Base-by-base conservation (phyloP, 495 filamentous ascomycete genomes). In the Daldinia bambusicola region DNA sequence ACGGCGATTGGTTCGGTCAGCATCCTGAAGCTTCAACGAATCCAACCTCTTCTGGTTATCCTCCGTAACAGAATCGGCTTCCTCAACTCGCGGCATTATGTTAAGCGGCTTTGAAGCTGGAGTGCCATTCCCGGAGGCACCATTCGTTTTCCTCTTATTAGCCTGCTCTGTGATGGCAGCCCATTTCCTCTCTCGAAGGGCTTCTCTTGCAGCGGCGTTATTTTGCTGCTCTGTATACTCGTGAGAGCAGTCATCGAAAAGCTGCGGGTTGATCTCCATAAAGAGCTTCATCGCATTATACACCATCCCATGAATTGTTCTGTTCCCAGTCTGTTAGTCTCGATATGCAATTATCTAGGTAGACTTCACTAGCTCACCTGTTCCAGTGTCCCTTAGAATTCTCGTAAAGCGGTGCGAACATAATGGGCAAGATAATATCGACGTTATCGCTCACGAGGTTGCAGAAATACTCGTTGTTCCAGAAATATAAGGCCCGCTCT, bases 381-480 rank as follows among this genome's bases (percentile, higher is more conserved):
- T 99, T 99, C 95, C 95, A 99, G 75, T 99, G 95, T 14, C 95
- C 95, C 80, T 99, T 99, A 16, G 96, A 98, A 78, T 99, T 99
- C 81, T 99, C 95, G 71, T 97, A 99, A 20, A 99, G 85, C 2
- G 95, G 95, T 26, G 96, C 94, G 78, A 99, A 99, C 95, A 99
- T 99, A 70, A 99, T 98, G 6, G 95, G 95, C 36, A 99, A 84
- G 74, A 99, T 99, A 48, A 97, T 92, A 72, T 98, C 95, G 34
- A 98, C 95, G 76, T 99, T 98, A 79, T 99, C 95, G 84, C 94
- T 98, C 60, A 99, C 95, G 61, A 99, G 84, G 76, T 99, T 99
- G 84, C 95, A 99, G 84, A 99, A 99, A 75, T 99, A 99, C 78
- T 99, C 95, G 77, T 99, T 99, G 81, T 99, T 99, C 95, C 95